phyloP scores from a whole-genome alignment of 2,329 filamentous ascomycete genomes.

The Pestalotiopsis sp. region DNA sequence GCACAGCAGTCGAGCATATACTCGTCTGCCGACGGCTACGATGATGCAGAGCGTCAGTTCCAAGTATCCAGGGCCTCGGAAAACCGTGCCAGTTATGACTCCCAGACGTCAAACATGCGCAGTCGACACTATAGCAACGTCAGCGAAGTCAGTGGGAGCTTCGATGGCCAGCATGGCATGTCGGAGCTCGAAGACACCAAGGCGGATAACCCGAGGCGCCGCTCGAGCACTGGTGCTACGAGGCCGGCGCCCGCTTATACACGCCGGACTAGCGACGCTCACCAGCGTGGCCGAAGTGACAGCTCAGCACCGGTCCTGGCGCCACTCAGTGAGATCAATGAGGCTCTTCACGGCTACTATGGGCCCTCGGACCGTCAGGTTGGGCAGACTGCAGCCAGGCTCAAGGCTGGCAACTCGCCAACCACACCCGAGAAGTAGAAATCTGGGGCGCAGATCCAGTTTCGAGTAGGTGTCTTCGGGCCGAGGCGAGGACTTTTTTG shows the following conservation, averaged over 20 bases:
- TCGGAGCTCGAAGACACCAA: constrained; percentile 38
- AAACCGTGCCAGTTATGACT: constrained; percentile 35
- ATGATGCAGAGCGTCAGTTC: constrained; percentile 19
- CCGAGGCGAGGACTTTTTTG: no score
- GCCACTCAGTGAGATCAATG: constrained; percentile 40
- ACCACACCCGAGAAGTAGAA: background rate
- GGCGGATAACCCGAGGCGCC: constrained; percentile 36
- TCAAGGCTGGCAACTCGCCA: background rate
- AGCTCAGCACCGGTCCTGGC: constrained; percentile 26
- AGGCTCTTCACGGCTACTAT: constrained; percentile 47
- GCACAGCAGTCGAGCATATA: constrained; percentile 29
- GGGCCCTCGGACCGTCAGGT: constrained; percentile 39
- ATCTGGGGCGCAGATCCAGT: background rate
- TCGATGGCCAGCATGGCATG: constrained; percentile 25
- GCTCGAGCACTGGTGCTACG: constrained; percentile 24
- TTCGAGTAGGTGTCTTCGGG: no score
- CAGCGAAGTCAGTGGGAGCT: constrained; percentile 41
- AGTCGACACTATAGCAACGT: constrained; percentile 42
- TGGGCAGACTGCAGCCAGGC: constrained; percentile 40
- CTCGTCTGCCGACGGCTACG: constrained; percentile 23
- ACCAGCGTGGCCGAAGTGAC: constrained; percentile 20
- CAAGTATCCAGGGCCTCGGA: constrained; percentile 17
- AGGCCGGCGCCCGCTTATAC: constrained; percentile 16
- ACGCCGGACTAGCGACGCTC: constrained; percentile 21
- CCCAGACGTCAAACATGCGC: constrained; percentile 36